Conservation (phyloP, 805 yeast species). For the Aciculoconidium aculeatum region DNA sequence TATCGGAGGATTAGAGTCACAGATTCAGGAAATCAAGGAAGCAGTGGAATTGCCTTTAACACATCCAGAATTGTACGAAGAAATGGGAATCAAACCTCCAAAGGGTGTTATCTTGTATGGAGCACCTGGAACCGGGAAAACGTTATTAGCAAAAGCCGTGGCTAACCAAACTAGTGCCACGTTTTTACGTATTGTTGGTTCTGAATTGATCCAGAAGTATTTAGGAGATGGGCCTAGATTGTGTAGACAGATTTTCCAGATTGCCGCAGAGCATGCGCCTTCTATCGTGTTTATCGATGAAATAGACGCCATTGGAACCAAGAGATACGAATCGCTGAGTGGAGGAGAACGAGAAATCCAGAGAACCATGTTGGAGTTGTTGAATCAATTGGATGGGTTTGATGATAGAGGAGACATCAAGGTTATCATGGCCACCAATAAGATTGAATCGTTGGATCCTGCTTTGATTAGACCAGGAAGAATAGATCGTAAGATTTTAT, state of each 20-base stretch:
- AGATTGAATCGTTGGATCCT: conserved; percentile 89
- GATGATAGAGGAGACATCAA: conserved; percentile 97
- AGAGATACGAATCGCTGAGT: conserved; percentile 92
- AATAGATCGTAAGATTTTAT: conserved; percentile 91
- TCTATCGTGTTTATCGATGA: conserved; percentile 98
- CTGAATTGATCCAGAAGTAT: conserved; percentile 94
- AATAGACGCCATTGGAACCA: conserved; percentile 98
- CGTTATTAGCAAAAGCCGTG: conserved; percentile 92
- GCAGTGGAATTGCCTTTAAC: conserved; percentile 93
- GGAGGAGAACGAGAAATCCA: conserved; percentile 98
- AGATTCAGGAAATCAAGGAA: conserved; percentile 96
- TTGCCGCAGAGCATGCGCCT: conserved; percentile 96
- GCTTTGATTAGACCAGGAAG: conserved; percentile 96
- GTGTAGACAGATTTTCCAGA: conserved; percentile 89
- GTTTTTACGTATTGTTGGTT: conserved; percentile 91
- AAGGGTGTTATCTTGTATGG: conserved; percentile 97
- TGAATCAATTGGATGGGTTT: conserved; percentile 94
- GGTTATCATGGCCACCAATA: conserved; percentile 97
- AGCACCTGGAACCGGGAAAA: conserved; percentile 98
- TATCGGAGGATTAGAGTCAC: conserved; percentile 92
- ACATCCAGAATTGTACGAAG: conserved; percentile 95
- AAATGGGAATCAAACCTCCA: conserved; percentile 98
- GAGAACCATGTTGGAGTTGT: conserved; percentile 93
- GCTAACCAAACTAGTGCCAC: conserved; percentile 98
- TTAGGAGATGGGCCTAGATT: conserved; percentile 97